Evolutionary conservation across 345 rosid genomes (phyloP), one percentile per base, ranked within the genome.

Genomic region (Salix arbutifolia): DNA sequence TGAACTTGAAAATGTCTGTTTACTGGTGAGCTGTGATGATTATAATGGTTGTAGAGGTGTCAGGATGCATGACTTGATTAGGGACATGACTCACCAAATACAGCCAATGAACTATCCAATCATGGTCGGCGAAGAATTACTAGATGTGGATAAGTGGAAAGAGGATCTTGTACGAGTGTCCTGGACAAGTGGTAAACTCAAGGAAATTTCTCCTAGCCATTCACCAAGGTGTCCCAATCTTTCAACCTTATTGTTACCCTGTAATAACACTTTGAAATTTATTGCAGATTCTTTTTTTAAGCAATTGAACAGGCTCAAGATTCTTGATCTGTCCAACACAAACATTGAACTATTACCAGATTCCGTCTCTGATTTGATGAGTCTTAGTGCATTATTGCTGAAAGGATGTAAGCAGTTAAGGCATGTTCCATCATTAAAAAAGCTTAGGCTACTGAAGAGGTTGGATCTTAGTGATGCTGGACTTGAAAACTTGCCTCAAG

Each of bases 11-110:
- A 52, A 40, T 23, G 65, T 69, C 2, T 74, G 72, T 7, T 68
- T 79, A 60, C 37, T 84, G 30, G 83, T 82, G 66, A 40, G 16
- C 9, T 56, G 13, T 56, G 26, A 56, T 56, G 61, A 56, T 56
- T n/a, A 21, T 5, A 42, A 0, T 25, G 4, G 23, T 48, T 21
- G 3, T 18, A 65, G 25, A 44, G 53, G 64, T 67, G 78, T 61
- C 5, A 56, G 26, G 67, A 79, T 85, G 81, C 84, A 80, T 73
- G 82, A 64, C 1, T 8, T 82, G 33, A 65, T 73, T 3, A 82
- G 80, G 67, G 79, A 71, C 18, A 70, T 85, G 80, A 77, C 84
- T 14, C n/a, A 8, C 60, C 33, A 46, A 14, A 48, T 48, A 4
- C 50, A 26, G 44, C 62, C 0, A 56, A 56, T 56, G 62, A 56